Evolutionary conservation across 202 grass and related monocot species (phyloP).

Genomic region (Hordeum pubiflorum): DNA sequence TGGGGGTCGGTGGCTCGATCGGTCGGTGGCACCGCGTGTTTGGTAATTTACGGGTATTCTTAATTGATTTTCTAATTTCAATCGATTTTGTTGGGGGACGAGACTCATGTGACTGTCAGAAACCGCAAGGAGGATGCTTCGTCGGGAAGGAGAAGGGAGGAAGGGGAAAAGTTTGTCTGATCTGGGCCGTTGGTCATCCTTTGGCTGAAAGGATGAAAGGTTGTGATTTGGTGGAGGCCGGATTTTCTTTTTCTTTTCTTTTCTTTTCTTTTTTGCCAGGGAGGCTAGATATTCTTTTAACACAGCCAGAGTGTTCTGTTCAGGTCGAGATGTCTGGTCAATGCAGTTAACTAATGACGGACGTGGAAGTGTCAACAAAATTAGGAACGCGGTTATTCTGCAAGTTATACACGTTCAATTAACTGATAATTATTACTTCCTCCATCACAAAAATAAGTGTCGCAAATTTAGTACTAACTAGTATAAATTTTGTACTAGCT

Average conservation of each 20-base stretch:
- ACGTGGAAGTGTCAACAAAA: too few relatives aligned
- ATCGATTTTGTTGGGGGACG: neutral
- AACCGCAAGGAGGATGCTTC: conserved; percentile 33
- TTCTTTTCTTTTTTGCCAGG: too few relatives aligned
- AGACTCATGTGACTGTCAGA: conserved; percentile 24
- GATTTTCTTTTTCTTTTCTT: neutral
- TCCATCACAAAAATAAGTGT: too few relatives aligned
- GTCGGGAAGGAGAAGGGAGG: neutral
- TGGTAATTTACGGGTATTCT: conserved; percentile 19
- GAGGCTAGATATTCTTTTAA: too few relatives aligned
- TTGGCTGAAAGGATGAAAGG: neutral
- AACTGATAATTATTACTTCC: too few relatives aligned
- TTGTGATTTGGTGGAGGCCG: neutral
- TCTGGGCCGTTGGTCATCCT: neutral
- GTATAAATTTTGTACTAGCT: too few relatives aligned
- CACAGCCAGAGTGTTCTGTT: neutral
- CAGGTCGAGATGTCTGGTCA: neutral
- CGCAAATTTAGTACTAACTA: too few relatives aligned
- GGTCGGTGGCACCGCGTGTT: conserved; percentile 38
- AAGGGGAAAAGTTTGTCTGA: neutral
- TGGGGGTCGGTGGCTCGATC: conserved; percentile 1
- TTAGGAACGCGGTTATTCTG: too few relatives aligned
- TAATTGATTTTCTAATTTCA: conserved; percentile 2
- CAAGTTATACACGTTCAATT: too few relatives aligned
- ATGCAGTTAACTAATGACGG: neutral